Evolutionary conservation across 768 basidiomycete genomes (phyloP), one percentile per base, ranked within the genome.

Genomic region (Pholiota molesta): DNA sequence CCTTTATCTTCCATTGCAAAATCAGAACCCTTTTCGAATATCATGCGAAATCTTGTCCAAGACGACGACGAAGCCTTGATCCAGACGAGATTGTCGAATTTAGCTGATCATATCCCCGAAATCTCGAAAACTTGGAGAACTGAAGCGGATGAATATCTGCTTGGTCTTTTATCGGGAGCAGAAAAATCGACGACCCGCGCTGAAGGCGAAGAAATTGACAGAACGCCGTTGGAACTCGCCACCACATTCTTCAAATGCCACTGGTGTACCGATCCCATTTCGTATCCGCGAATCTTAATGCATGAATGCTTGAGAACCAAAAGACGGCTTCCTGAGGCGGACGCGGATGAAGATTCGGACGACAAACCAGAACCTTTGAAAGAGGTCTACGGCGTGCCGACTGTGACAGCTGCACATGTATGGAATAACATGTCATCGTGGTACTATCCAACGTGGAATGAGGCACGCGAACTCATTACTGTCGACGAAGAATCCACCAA

Each of bases 181-280:
- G 40, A 40, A 11, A 59, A 56, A 37, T n/a, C 47, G 13, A 2
- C 31, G 10, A 13, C 9, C 16, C 9, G 10, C 40, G 62, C 19
- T 17, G 26, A n/a, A 21, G 42, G 52, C 37, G 51, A 45, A 51
- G 52, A 14, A 10, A 14, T 51, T 37, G 29, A 57, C 40, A 51
- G 39, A 13, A 51, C 49, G 17, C 57, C 53, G 11, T 63, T 76
- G 17, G 57, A 71, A 2, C 72, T 75, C 29, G 75, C 76, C 13
- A 69, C 71, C 1, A 69, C 69, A 5, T 74, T 75, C 52, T 78
- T 78, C 63, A 68, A 70, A 13, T 78, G 77, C 60, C 54, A 61
- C 17, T 72, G 64, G 54, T 77, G 76, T 44, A 59, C 45, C 3
- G 74, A 74, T 52, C 68, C 72, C 3, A 73, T 76, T 9, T 64